Conservation (phyloP, 2,329 filamentous ascomycete genomes). For the Stemphylium lycopersici region DNA sequence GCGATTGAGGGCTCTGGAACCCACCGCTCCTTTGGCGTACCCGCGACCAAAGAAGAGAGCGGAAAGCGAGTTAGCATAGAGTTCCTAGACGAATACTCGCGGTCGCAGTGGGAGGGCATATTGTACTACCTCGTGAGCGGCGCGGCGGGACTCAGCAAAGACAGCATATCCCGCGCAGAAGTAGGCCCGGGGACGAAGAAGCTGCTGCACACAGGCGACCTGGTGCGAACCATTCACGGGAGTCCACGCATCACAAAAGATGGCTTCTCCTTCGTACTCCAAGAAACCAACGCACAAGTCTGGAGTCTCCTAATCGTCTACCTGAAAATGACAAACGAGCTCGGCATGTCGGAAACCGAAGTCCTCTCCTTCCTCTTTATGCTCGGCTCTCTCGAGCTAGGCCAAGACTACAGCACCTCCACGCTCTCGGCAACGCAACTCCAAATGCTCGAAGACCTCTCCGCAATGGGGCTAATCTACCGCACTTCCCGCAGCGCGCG, state of each 20-base stretch:
- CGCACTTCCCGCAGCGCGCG: slow-evolving; percentile 53
- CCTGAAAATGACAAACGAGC: slow-evolving; percentile 78
- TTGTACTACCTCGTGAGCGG: slow-evolving; percentile 92
- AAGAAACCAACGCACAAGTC: slow-evolving; percentile 95
- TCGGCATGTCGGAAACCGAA: slow-evolving; percentile 85
- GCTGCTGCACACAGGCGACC: slow-evolving; percentile 77
- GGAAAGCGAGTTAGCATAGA: slow-evolving; percentile 69
- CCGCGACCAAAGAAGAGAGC: slow-evolving; percentile 68
- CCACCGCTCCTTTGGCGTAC: slow-evolving; percentile 89
- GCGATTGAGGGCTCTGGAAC: slow-evolving; percentile 86
- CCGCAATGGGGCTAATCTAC: slow-evolving; percentile 93
- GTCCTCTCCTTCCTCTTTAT: slow-evolving; percentile 97
- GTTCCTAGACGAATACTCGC: slow-evolving; percentile 84
- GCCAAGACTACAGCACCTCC: slow-evolving; percentile 85
- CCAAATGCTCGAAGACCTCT: slow-evolving; percentile 87
- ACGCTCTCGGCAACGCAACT: slow-evolving; percentile 81
- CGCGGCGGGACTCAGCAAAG: slow-evolving; percentile 56
- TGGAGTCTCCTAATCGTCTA: slow-evolving; percentile 95
- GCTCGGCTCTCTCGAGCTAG: slow-evolving; percentile 89
- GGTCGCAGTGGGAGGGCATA: slow-evolving; percentile 93
- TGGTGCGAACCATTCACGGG: slow-evolving; percentile 69
- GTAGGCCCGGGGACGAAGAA: slow-evolving; percentile 73
- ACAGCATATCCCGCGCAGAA: slow-evolving; percentile 55
- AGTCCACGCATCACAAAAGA: slow-evolving; percentile 82
- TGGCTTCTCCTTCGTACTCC: slow-evolving; percentile 92